Evolutionary conservation across 2,329 filamentous ascomycete genomes (phyloP).

Genomic region (Hortaea sp.): DNA sequence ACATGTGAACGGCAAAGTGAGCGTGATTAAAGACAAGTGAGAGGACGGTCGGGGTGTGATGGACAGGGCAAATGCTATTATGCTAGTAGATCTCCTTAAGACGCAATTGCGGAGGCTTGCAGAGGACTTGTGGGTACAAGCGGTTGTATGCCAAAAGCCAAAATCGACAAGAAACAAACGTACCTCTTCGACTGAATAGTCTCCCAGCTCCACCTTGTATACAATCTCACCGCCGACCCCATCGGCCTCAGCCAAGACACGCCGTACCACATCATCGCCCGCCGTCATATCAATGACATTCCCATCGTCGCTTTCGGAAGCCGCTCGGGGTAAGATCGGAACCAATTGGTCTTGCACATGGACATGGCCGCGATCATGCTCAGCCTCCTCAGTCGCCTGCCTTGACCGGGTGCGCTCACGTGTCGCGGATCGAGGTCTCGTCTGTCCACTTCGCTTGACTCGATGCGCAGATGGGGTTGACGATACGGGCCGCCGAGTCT

Average conservation of each 20-base stretch:
- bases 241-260: slow-evolving; percentile 30
- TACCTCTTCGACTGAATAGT: slow-evolving; percentile 32
- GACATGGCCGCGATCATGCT: too few species aligned
- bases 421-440: too few species aligned
- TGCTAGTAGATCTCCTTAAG: too few species aligned
- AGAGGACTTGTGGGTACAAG: too few species aligned
- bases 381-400: background rate
- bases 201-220: slow-evolving; percentile 35
- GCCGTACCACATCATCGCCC: slow-evolving; percentile 24
- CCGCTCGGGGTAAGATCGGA: slow-evolving; percentile 3
- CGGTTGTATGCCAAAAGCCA: too few species aligned
- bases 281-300: slow-evolving; percentile 16
- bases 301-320: slow-evolving; percentile 1
- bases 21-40: too few species aligned
- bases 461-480: too few species aligned
- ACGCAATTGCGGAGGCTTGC: too few species aligned
- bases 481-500: background rate
- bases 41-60: too few species aligned
- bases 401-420: background rate
- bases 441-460: too few species aligned
- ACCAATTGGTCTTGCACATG: background rate
- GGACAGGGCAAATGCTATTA: too few species aligned
- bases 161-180: slow-evolving; percentile 14
- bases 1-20: too few species aligned
- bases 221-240: slow-evolving; percentile 20